A percentile compares a stretch with the other conserved stretches of the same genome.
These are phyloP conservation scores for Candida sp. DNA, from an alignment of 1,139 yeast genomes.

Conservation along the genomic window DNA sequence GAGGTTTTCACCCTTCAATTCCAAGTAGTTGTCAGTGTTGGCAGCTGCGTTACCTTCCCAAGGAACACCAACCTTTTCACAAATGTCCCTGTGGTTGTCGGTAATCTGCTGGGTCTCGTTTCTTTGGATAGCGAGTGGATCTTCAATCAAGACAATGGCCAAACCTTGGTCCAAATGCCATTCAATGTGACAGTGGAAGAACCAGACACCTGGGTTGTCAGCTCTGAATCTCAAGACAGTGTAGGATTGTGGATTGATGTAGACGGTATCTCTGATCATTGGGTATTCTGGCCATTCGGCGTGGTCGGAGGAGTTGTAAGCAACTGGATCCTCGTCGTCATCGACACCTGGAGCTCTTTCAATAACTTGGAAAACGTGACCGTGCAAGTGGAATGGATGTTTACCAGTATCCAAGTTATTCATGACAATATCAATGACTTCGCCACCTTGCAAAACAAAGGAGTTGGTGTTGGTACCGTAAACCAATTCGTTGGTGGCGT, in stretches of 20 bases:
- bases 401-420: conserved; percentile 82
- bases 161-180: conserved; percentile 95
- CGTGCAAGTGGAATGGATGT: conserved; percentile 95
- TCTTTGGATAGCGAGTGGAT: conserved; percentile 59
- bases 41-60: conserved; percentile 77
- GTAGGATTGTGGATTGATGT: conserved; percentile 68
- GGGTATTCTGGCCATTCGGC: conserved; percentile 65
- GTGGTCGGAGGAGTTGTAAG: conserved; percentile 52
- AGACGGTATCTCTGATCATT: conserved; percentile 65
- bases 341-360: conserved; percentile 58
- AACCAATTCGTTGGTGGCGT: conserved; percentile 50
- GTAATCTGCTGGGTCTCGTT: conserved; percentile 39
- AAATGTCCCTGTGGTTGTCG: conserved; percentile 50
- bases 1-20: conserved; percentile 58
- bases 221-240: conserved; percentile 72
- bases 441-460: conserved; percentile 62
- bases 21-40: conserved; percentile 51
- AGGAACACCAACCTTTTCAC: conserved; percentile 48
- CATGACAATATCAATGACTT: conserved; percentile 70
- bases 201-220: conserved; percentile 91
- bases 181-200: conserved; percentile 94
- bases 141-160: conserved; percentile 74
- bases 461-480: conserved; percentile 75
- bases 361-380: conserved; percentile 79
- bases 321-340: conserved; percentile 56